Evolutionary conservation across 805 yeast genomes (phyloP), one percentile per base, ranked within the genome.

Genomic region (Cyberlindnera veronae): DNA sequence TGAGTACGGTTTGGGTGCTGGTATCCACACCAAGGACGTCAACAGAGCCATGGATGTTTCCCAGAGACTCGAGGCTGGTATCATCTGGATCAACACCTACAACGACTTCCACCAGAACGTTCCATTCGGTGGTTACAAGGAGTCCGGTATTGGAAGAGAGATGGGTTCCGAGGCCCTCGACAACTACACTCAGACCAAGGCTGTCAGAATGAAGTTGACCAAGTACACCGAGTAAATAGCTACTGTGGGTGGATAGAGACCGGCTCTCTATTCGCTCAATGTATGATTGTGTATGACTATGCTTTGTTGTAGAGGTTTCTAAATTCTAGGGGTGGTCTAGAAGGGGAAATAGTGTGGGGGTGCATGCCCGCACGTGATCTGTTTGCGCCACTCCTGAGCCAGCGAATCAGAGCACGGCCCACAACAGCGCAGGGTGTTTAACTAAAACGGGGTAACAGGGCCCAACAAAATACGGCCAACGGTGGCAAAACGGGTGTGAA

Each of bases 41-140:
- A 72, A 74, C 69, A 76, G 69, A 50, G 79, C 80, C 41, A 59
- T 71, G 41, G 71, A 69, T 36, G 81, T 78, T 49, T 61, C 83
- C 32, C 67, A 69, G 62, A 71, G 70, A 62, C 55, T 79, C 39
- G 71, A 73, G 57, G 76, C 84, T 39, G 84, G 84, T 66, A 74
- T 81, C 36, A 66, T 79, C 52, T 79, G 83, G 83, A 64, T 77
- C 53, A 79, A 79, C 72, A 75, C 81, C 42, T 79, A 79, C 68
- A 79, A 79, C 57, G 84, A 78, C 61, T 77, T 79, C 78, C 77
- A 79, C 62, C 74, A 67, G 41, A 65, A 66, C 62, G 81, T 79
- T 62, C 86, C 86, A 66, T 79, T 79, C 58, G 86, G 86, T 60
- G 86, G 86, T 52, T 79, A 66, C 70, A 75, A 76, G 55, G 74